phyloP scores from a whole-genome alignment of 2,329 filamentous ascomycete species.

The Orbilia oligospora region DNA sequence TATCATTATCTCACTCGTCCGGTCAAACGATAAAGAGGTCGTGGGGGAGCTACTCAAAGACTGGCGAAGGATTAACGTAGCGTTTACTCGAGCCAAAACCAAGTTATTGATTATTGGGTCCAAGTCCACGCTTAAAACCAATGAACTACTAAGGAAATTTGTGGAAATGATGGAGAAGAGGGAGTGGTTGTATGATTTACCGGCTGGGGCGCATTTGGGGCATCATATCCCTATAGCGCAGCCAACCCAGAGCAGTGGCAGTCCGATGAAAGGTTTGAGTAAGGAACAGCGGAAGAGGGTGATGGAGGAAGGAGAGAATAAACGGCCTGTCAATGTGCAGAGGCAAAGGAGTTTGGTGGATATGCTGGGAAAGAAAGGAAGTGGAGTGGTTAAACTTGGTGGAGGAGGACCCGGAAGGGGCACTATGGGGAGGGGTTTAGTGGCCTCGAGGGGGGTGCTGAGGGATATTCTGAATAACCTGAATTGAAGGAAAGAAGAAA shows the following conservation, averaged over 20 bases:
- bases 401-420: constrained; percentile 61
- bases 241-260: constrained; percentile 63
- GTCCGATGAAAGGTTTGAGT: constrained; percentile 50
- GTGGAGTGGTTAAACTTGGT: constrained; percentile 61
- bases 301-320: constrained; percentile 63
- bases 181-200: constrained; percentile 85
- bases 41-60: constrained; percentile 95
- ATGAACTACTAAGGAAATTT: constrained; percentile 83
- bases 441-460: constrained; percentile 77
- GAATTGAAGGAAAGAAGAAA: constrained; percentile 69
- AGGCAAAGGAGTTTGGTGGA: constrained; percentile 46
- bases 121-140: constrained; percentile 78
- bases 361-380: constrained; percentile 60
- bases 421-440: constrained; percentile 72
- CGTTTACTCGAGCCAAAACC: constrained; percentile 90
- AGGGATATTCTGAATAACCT: constrained; percentile 79
- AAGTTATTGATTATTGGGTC: constrained; percentile 93
- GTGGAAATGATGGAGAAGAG: constrained; percentile 81
- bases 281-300: constrained; percentile 62
- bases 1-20: constrained; percentile 86
- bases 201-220: constrained; percentile 77
- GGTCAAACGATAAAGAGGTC: constrained; percentile 83
- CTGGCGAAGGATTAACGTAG: constrained; percentile 94
- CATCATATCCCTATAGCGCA: constrained; percentile 72
- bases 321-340: constrained; percentile 55